These are phyloP conservation scores for Suillus placidus DNA, from an alignment of 768 basidiomycete genomes.

Conservation along the genomic window DNA sequence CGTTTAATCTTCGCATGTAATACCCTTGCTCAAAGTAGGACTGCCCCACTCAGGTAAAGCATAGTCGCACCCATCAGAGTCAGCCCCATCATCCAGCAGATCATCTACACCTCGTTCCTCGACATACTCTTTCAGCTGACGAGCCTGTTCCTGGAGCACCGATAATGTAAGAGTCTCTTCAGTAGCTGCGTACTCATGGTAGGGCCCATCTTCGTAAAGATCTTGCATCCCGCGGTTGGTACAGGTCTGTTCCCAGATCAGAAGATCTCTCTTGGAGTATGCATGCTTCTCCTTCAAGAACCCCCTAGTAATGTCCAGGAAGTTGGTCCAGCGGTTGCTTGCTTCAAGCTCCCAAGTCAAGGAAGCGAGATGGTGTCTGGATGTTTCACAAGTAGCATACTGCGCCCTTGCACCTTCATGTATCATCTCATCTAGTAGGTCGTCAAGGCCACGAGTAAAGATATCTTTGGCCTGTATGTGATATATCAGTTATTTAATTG, in stretches of 20 bases:
- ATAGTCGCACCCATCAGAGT: background rate
- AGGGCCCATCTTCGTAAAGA: background rate
- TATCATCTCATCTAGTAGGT: conserved; percentile 5
- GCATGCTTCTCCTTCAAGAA: background rate
- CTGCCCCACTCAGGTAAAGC: background rate
- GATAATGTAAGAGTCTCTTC: background rate
- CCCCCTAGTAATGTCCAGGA: background rate
- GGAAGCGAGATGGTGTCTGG: background rate
- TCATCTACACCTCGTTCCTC: background rate
- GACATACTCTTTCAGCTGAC: background rate
- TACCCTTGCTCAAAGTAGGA: background rate
- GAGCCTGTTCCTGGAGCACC: background rate
- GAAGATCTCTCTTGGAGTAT: background rate
- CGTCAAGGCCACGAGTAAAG: background rate
- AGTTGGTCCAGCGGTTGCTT: background rate
- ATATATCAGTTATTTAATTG: too few relatives aligned
- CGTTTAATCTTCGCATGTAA: background rate
- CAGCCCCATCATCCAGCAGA: too few relatives aligned
- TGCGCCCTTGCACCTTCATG: background rate
- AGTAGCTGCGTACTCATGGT: background rate
- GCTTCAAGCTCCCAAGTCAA: conserved; percentile 7
- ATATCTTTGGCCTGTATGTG: background rate
- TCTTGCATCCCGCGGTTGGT: background rate
- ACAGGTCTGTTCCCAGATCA: background rate
- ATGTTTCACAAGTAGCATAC: background rate